Evolutionary conservation across 129 eudicot species (phyloP).

Genomic region (Smallanthus sonchifolius): DNA sequence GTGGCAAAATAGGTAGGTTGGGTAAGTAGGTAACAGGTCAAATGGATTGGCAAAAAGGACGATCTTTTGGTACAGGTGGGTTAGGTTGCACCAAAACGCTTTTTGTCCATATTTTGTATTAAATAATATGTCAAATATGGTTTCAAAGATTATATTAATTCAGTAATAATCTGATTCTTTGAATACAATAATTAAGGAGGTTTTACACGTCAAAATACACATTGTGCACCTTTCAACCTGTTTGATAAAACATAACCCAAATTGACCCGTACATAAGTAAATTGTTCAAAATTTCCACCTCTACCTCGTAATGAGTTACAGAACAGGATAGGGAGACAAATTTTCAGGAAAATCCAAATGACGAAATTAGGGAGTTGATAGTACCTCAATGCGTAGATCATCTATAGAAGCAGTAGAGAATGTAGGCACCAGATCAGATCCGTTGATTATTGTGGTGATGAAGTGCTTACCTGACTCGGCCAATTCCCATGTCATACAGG

Average conservation of each 20-base stretch:
- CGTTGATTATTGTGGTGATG: conserved; percentile 78
- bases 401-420: conserved; percentile 92
- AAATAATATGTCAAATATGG: not conserved
- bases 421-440: conserved; percentile 97
- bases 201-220: not conserved
- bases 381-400: conserved; percentile 97
- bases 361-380: conserved; percentile 1
- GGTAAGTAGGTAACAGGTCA: not conserved
- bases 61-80: not conserved
- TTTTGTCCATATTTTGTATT: not conserved
- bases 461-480: conserved; percentile 98
- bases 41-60: not conserved
- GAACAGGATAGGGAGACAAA: not conserved
- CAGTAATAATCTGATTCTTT: not conserved
- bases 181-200: not conserved
- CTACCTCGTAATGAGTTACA: not conserved
- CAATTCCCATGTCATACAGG: conserved; percentile 99
- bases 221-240: not conserved
- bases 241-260: not conserved
- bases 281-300: not conserved
- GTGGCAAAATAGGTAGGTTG: not conserved
- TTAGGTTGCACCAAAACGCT: not conserved
- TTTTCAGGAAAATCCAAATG: not conserved
- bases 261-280: not conserved
- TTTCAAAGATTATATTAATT: not conserved